Base-by-base conservation (phyloP, 495 filamentous ascomycete genomes). In the Daldinia concentrica region DNA sequence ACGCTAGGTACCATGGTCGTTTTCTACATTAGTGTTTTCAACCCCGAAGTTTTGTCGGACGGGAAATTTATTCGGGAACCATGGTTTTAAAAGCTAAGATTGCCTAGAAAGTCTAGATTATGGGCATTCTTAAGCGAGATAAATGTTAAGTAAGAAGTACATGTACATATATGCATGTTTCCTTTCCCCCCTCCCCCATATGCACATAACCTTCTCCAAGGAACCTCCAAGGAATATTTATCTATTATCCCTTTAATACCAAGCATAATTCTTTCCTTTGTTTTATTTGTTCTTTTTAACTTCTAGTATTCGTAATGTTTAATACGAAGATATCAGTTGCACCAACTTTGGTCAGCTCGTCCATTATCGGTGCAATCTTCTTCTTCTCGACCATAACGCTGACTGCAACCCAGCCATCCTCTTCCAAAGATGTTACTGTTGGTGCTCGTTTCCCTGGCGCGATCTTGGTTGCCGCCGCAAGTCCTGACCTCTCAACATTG, bases 381-480 rank as follows among this genome's bases (percentile, higher is more conserved):
- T 93, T 94, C 85, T 94, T 93, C 83, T 93, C 90, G 2, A 98
- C 95, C 95, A 99, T 99, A 9, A 89, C 88, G 75, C 89, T 92
- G 71, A 99, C 90, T 58, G 95, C 94, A 24, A 98, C 93, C 95
- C 95, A 99, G 45, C 90, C 90, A 55, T 92, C 88, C 78, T 92
- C 92, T 66, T 97, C 95, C 4, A 99, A 85, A 5, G 90, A 83
- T 15, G 90, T 98, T 74, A 98, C 86, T 6, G 93, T 97, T 2
- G 96, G 94, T 12, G 95, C 95, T 62, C 96, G 91, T 82, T 97
- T 97, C 62, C 95, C 95, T 0, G 96, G 95, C 0, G 95, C 98
- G 79, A 98, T 91, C 70, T 85, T 86, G 36, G 84, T 88, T n/a
- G 90, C 94, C 11, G 78, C 82, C 1, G 85, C 73, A 34, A 99